Conservation (phyloP, 106 monocot genomes). For the Gastrodia elata region DNA sequence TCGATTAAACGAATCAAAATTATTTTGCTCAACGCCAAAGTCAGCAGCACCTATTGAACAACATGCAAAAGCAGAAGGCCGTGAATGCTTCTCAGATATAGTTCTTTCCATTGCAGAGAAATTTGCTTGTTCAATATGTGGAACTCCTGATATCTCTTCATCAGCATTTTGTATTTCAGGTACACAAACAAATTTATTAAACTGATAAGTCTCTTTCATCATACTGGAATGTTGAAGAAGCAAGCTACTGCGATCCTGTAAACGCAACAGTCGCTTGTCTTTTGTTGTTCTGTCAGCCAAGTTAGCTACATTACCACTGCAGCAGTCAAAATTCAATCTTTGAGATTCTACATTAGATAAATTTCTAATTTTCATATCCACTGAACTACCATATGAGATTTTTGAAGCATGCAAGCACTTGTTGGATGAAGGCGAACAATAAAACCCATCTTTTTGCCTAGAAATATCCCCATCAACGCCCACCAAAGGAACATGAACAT, state of each 20-base stretch:
- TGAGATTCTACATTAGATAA: background rate
- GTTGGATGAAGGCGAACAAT: background rate
- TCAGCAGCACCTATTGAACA: background rate
- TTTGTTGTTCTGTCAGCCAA: background rate
- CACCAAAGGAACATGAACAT: conserved; percentile 4
- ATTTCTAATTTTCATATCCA: background rate
- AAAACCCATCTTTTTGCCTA: conserved; percentile 5
- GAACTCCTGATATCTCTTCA: background rate
- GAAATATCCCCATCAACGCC: background rate
- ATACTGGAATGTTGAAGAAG: background rate
- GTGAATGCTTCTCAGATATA: conserved; percentile 5
- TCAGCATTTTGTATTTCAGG: background rate
- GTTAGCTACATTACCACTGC: background rate
- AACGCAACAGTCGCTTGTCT: background rate
- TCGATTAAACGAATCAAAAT: conserved; percentile 5
- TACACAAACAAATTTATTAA: background rate
- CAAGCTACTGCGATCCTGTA: conserved; percentile 1
- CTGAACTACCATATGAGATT: background rate
- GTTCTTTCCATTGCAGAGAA: conserved; percentile 8
- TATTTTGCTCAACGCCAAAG: background rate
- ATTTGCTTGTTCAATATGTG: background rate
- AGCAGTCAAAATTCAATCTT: background rate
- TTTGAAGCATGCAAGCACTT: background rate
- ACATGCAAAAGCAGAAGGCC: background rate
- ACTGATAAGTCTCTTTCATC: background rate